Percentiles rank a stretch among this genome's conserved stretches.
phyloP scores from a whole-genome alignment of 116 monocot species.

The Phalaenopsis hybrid region DNA sequence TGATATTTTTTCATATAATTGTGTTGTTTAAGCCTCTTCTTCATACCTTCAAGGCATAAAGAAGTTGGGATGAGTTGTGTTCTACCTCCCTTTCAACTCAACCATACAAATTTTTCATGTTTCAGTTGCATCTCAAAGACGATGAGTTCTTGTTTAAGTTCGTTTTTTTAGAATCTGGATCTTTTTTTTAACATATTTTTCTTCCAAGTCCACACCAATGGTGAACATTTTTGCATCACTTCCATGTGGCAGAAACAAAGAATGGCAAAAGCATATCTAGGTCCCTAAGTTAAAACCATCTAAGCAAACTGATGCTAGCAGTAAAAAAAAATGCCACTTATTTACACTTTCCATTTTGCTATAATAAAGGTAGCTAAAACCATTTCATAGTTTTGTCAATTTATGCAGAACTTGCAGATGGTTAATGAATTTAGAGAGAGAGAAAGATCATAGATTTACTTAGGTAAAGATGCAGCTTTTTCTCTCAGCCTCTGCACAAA shows the following conservation, averaged over 20 bases:
- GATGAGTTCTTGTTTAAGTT: neutral
- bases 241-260: neutral
- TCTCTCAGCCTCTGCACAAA: too few relatives aligned
- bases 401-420: neutral
- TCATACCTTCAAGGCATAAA: too few relatives aligned
- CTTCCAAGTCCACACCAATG: neutral
- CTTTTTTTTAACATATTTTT: neutral
- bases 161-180: neutral
- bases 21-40: too few relatives aligned
- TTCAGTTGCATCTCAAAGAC: neutral
- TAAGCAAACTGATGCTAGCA: neutral
- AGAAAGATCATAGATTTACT: neutral
- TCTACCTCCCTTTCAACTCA: neutral
- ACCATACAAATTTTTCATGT: neutral
- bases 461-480: too few relatives aligned
- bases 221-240: neutral
- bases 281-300: neutral
- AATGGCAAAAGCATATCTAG: neutral
- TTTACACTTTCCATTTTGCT: neutral
- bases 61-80: too few relatives aligned
- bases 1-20: too few relatives aligned
- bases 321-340: neutral
- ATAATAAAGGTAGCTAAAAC: neutral
- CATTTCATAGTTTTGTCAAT: neutral
- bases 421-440: neutral